A percentile compares a stretch with the other conserved stretches of the same genome.
phyloP scores from a whole-genome alignment of 2,329 filamentous ascomycete genomes.

The Niveomyces coronatus region DNA sequence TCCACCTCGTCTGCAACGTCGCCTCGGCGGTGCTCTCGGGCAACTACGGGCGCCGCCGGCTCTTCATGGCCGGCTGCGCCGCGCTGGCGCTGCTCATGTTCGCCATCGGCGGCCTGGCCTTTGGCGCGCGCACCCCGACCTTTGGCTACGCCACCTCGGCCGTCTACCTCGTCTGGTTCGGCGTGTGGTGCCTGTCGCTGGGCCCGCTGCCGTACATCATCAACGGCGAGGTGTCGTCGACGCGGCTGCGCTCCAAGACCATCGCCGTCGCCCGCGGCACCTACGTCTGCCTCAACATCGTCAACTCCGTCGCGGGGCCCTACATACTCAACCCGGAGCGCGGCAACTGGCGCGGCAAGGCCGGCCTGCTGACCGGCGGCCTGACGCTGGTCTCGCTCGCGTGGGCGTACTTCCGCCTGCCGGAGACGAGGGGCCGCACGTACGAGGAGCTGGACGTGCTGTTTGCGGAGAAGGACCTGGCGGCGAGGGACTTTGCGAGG shows the following conservation, averaged over 20 bases:
- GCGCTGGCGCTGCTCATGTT: slow-evolving; percentile 21
- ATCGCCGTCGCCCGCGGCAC: slow-evolving; percentile 22
- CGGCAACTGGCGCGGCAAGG: slow-evolving; percentile 24
- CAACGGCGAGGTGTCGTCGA: slow-evolving; percentile 25
- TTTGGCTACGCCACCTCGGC: slow-evolving; percentile 22
- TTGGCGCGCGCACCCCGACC: slow-evolving; percentile 14
- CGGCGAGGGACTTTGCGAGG: slow-evolving; percentile 12
- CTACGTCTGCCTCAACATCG: slow-evolving; percentile 10
- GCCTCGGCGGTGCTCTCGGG: slow-evolving; percentile 22
- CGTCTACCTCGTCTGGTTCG: slow-evolving; percentile 29
- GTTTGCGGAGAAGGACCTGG: slow-evolving; percentile 17
- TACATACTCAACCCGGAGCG: slow-evolving; percentile 13
- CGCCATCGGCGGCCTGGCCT: neutral
- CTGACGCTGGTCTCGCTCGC: slow-evolving; percentile 12
- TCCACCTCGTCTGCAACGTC: slow-evolving; percentile 11
- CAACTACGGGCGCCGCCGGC: slow-evolving; percentile 27
- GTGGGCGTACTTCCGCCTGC: slow-evolving; percentile 18
- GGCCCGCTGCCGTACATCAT: slow-evolving; percentile 29
- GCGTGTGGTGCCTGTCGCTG: slow-evolving; percentile 26
- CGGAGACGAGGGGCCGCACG: slow-evolving; percentile 18
- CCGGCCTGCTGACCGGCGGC: slow-evolving; percentile 12
- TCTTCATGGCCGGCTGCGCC: slow-evolving; percentile 26
- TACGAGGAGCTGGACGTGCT: slow-evolving; percentile 19
- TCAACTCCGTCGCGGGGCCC: slow-evolving; percentile 13
- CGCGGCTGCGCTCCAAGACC: slow-evolving; percentile 26